These are phyloP conservation scores for Penicillium hordei DNA, from an alignment of 2,329 filamentous ascomycete species.

Conservation along the genomic window DNA sequence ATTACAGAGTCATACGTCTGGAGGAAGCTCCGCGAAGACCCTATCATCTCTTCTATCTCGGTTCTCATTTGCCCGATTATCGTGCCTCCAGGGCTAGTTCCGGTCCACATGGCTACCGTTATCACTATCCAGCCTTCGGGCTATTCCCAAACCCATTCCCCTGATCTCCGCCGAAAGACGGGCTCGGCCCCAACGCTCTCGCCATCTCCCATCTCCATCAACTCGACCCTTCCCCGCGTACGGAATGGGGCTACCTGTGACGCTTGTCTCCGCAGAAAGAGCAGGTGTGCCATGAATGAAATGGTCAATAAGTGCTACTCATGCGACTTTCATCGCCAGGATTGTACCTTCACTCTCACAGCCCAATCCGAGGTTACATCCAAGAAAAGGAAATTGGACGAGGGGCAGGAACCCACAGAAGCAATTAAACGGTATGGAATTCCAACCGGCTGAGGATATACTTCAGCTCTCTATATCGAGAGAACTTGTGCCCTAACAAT, in stretches of 20 bases:
- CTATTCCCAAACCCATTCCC: conserved; percentile 24
- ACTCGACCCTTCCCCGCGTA: conserved; percentile 30
- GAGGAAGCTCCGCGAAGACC: conserved; percentile 1
- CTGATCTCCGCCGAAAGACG: conserved; percentile 28
- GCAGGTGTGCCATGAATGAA: conserved; percentile 47
- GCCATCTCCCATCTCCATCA: conserved; percentile 25
- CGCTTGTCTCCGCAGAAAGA: conserved; percentile 45
- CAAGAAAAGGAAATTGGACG: conserved; percentile 45
- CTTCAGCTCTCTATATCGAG: background rate
- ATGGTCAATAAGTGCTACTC: conserved; percentile 46
- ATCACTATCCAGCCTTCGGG: conserved; percentile 42
- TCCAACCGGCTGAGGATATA: background rate
- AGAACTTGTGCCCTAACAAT: conserved; percentile 5
- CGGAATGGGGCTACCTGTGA: conserved; percentile 45
- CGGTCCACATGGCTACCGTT: conserved; percentile 38
- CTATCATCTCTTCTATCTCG: background rate
- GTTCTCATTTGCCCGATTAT: background rate
- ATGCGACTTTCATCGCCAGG: conserved; percentile 47
- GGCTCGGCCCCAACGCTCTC: conserved; percentile 26
- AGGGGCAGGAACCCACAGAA: conserved; percentile 29
- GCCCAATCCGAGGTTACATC: conserved; percentile 24
- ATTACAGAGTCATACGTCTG: background rate
- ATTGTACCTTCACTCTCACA: conserved; percentile 43
- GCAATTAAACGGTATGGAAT: conserved; percentile 39
- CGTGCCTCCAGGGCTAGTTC: background rate